A percentile compares a stretch with the other conserved stretches of the same genome.
Evolutionary conservation across 371 early-diverging fungal genomes (phyloP).

Genomic region (Mortierella sp.): DNA sequence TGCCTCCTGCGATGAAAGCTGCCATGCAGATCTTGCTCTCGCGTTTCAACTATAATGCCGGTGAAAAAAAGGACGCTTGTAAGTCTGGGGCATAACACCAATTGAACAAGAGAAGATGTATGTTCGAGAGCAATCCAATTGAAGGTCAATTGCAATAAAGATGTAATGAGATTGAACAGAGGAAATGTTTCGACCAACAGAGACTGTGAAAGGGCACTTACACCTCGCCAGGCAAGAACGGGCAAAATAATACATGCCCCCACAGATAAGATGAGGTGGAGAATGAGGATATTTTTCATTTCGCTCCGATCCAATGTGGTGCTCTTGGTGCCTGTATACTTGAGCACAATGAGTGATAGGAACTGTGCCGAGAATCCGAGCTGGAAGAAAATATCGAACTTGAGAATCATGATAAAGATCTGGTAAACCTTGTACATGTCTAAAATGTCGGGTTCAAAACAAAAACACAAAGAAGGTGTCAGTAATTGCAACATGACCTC

Average conservation of each 20-base stretch:
- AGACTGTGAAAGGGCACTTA: constrained; percentile 62
- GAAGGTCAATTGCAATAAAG: neutral
- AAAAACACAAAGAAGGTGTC: neutral
- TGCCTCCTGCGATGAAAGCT: constrained; percentile 50
- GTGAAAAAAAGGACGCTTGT: constrained; percentile 57
- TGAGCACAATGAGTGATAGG: constrained; percentile 78
- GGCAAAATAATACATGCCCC: constrained; percentile 81
- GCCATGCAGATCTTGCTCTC: constrained; percentile 55
- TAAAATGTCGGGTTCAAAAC: constrained; percentile 26
- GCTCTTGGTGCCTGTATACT: constrained; percentile 65
- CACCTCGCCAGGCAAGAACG: constrained; percentile 84
- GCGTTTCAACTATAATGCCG: constrained; percentile 46
- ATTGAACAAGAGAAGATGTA: neutral
- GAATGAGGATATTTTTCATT: constrained; percentile 24
- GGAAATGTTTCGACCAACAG: neutral
- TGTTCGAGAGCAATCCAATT: neutral
- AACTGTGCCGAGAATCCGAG: constrained; percentile 91
- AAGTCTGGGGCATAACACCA: neutral
- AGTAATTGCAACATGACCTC: neutral
- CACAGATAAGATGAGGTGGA: constrained; percentile 83
- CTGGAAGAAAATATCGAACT: constrained; percentile 92
- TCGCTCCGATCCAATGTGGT: constrained; percentile 12
- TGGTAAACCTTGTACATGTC: constrained; percentile 91
- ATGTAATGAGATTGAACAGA: neutral
- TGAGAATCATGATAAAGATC: constrained; percentile 91